Evolutionary conservation across 768 basidiomycete genomes (phyloP).

Genomic region (Pisolithus albus): DNA sequence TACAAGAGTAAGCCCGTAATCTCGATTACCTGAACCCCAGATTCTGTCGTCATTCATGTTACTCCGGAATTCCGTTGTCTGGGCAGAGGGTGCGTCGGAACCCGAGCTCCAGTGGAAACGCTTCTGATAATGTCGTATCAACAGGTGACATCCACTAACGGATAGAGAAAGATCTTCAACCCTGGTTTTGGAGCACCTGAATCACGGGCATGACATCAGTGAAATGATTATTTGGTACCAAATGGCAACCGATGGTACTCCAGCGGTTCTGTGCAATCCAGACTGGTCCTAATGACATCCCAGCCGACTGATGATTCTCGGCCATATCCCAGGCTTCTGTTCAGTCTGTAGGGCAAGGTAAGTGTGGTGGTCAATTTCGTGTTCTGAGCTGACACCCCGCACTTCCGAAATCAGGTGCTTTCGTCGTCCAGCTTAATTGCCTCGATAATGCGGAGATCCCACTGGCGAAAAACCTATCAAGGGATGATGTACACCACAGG

Average conservation of each 20-base stretch:
- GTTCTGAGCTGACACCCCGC: not conserved
- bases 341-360: slow-evolving; percentile 37
- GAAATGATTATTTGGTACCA: too few relatives aligned
- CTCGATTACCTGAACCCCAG: slow-evolving; percentile 14
- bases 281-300: too few relatives aligned
- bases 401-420: slow-evolving; percentile 31
- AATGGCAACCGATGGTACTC: too few relatives aligned
- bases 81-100: slow-evolving; percentile 34
- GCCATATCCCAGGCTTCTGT: slow-evolving; percentile 39
- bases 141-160: slow-evolving; percentile 42
- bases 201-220: slow-evolving; percentile 41
- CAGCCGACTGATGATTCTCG: too few relatives aligned
- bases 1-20: slow-evolving; percentile 50
- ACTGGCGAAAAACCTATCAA: slow-evolving; percentile 3
- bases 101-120: slow-evolving; percentile 5
- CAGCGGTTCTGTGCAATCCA: too few relatives aligned
- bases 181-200: slow-evolving; percentile 50
- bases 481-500: not conserved
- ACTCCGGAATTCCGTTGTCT: slow-evolving; percentile 30
- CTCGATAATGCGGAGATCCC: slow-evolving; percentile 19
- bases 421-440: slow-evolving; percentile 42
- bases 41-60: slow-evolving; percentile 8
- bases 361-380: not conserved
- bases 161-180: slow-evolving; percentile 45
- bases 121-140: not conserved